Percentiles rank a stretch among this genome's conserved stretches.
phyloP scores from a whole-genome alignment of 1,284 basidiomycete genomes.

The Ganoderma lingzhi region DNA sequence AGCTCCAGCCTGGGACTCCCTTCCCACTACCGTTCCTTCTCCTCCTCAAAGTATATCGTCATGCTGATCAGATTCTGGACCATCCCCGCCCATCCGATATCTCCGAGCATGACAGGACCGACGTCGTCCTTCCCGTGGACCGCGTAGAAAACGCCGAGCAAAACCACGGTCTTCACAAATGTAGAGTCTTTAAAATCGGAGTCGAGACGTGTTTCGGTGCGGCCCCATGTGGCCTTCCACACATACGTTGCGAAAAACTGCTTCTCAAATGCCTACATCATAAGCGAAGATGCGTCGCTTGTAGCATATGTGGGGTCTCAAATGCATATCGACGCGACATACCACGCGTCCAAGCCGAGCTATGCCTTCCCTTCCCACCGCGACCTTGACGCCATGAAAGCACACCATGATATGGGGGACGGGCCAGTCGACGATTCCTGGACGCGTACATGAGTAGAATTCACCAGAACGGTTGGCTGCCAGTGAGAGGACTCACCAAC shows the following conservation, averaged over 20 bases:
- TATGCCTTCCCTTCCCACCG: neutral
- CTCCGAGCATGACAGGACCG: neutral
- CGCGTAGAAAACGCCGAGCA: neutral
- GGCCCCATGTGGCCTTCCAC: too few species aligned
- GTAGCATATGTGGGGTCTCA: neutral
- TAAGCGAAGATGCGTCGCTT: neutral
- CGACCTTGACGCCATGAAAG: neutral
- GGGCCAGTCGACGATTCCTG: neutral
- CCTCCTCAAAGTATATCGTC: neutral
- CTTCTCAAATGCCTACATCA: neutral
- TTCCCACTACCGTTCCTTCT: neutral
- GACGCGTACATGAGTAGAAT: neutral
- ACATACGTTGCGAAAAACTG: neutral
- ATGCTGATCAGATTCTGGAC: slow-evolving; percentile 4
- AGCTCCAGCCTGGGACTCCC: too few species aligned
- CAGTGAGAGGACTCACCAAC: too few species aligned
- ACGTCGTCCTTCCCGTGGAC: neutral
- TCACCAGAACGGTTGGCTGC: too few species aligned
- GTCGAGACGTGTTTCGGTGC: too few species aligned
- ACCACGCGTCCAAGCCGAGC: neutral
- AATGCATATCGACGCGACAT: neutral
- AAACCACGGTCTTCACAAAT: neutral
- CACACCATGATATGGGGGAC: slow-evolving; percentile 1
- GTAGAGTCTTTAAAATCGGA: neutral
- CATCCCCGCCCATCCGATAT: slow-evolving; percentile 6